Conservation (phyloP, 2,329 filamentous ascomycete genomes). For the Trichoderma sp. region DNA sequence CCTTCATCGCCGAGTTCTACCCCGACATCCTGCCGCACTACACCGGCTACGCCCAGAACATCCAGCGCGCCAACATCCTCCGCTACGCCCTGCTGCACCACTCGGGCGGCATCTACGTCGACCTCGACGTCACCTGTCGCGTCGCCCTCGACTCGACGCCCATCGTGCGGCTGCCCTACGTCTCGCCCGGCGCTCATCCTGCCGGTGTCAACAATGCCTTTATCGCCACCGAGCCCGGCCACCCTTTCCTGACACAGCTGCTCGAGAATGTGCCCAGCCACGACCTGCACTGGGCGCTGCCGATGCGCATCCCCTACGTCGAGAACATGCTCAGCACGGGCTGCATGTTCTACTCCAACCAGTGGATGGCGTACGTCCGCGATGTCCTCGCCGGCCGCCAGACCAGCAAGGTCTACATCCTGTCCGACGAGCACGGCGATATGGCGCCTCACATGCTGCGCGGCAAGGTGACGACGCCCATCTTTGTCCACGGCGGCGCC, state of each 20-base stretch:
- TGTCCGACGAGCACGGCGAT: conserved; percentile 31
- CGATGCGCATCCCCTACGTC: conserved; percentile 35
- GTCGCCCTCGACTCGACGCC: conserved; percentile 32
- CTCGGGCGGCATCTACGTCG: conserved; percentile 35
- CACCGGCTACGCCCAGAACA: conserved; percentile 32
- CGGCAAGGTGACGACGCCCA: conserved; percentile 33
- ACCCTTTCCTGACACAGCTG: conserved; percentile 31
- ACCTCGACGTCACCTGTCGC: conserved; percentile 34
- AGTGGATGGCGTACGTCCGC: conserved; percentile 34
- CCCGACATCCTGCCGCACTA: conserved; percentile 34
- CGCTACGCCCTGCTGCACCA: conserved; percentile 34
- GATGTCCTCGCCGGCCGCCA: conserved; percentile 26
- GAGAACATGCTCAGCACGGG: conserved; percentile 37
- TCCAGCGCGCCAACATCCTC: conserved; percentile 34
- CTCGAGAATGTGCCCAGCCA: conserved; percentile 32
- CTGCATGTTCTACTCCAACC: conserved; percentile 37
- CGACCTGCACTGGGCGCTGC: conserved; percentile 34
- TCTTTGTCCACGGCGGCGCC: conserved; percentile 34
- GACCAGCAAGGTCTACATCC: conserved; percentile 23
- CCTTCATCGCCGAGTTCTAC: conserved; percentile 32
- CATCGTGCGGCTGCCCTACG: conserved; percentile 31
- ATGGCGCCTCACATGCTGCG: conserved; percentile 35
- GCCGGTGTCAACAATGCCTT: conserved; percentile 35
- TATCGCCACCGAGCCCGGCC: conserved; percentile 30
- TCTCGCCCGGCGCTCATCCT: conserved; percentile 33